Evolutionary conservation across 805 yeast genomes (phyloP).

Genomic region (Saturnispora saitoi): DNA sequence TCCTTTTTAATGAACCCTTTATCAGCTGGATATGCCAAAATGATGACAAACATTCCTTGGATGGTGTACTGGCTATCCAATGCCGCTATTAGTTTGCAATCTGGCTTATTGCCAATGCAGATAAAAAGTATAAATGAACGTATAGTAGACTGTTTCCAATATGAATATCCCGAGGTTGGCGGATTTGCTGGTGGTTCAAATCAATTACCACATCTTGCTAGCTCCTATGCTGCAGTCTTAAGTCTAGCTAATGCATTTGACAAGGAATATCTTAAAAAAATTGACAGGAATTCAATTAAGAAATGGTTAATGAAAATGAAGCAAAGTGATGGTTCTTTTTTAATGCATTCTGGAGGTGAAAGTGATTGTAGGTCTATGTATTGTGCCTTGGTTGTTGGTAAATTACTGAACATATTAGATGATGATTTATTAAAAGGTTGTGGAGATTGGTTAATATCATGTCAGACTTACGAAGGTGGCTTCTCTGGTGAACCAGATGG

Average conservation of each 20-base stretch:
- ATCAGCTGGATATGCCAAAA: slow-evolving; percentile 41
- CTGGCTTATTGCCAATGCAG: slow-evolving; percentile 15
- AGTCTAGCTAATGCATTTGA: slow-evolving; percentile 47
- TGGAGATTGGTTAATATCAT: slow-evolving; percentile 49
- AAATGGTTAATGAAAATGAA: slow-evolving; percentile 63
- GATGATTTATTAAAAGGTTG: slow-evolving; percentile 48
- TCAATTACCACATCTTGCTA: slow-evolving; percentile 78
- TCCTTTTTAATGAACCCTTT: slow-evolving; percentile 35
- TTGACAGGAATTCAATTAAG: slow-evolving; percentile 43
- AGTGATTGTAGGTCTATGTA: slow-evolving; percentile 78
- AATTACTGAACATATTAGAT: slow-evolving; percentile 54
- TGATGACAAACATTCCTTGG: slow-evolving; percentile 95
- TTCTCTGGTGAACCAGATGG: slow-evolving; percentile 74
- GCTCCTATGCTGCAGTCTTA: slow-evolving; percentile 70
- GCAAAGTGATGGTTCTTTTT: slow-evolving; percentile 63
- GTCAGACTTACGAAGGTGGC: slow-evolving; percentile 96
- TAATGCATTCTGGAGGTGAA: slow-evolving; percentile 74
- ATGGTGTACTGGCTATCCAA: slow-evolving; percentile 76
- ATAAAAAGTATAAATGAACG: neutral
- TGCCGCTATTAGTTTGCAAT: slow-evolving; percentile 33
- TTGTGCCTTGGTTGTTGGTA: slow-evolving; percentile 71
- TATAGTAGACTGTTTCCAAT: slow-evolving; percentile 8
- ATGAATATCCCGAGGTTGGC: slow-evolving; percentile 17
- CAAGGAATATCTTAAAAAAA: slow-evolving; percentile 30
- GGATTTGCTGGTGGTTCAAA: slow-evolving; percentile 74